phyloP scores from a whole-genome alignment of 2,329 filamentous ascomycete species.

The Elsinoe australis region DNA sequence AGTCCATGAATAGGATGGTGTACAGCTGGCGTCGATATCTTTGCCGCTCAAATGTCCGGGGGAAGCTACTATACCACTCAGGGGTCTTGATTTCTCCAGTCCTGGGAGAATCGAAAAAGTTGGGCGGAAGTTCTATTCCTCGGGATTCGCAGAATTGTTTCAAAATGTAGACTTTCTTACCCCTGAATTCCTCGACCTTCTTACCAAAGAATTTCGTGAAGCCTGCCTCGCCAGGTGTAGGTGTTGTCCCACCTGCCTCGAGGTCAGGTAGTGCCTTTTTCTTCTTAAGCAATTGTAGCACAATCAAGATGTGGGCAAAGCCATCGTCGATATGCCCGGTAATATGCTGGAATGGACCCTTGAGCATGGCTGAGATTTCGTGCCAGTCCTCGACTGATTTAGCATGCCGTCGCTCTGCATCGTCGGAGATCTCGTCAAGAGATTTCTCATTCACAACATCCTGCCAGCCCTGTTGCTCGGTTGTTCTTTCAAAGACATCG shows the following conservation, averaged over 20 bases:
- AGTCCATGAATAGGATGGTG: slow-evolving; percentile 62
- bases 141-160: slow-evolving; percentile 39
- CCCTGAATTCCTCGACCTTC: slow-evolving; percentile 50
- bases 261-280: slow-evolving; percentile 40
- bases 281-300: slow-evolving; percentile 42
- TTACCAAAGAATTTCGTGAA: slow-evolving; percentile 50
- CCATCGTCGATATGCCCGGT: slow-evolving; percentile 59
- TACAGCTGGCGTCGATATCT: slow-evolving; percentile 61
- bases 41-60: slow-evolving; percentile 25
- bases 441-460: slow-evolving; percentile 41
- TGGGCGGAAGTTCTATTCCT: slow-evolving; percentile 42
- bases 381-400: slow-evolving; percentile 54
- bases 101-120: slow-evolving; percentile 45
- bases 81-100: slow-evolving; percentile 28
- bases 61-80: slow-evolving; percentile 24
- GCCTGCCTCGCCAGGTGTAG: slow-evolving; percentile 51
- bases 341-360: slow-evolving; percentile 58
- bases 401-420: slow-evolving; percentile 19
- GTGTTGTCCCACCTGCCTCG: slow-evolving; percentile 42
- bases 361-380: slow-evolving; percentile 60
- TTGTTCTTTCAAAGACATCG: slow-evolving; percentile 63
- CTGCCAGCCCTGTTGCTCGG: slow-evolving; percentile 52
- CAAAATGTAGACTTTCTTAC: slow-evolving; percentile 44
- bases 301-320: slow-evolving; percentile 53
- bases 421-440: neutral